Percentiles rank a stretch among this genome's conserved stretches.
phyloP scores from a whole-genome alignment of 2,329 filamentous ascomycete genomes.

The Hypocreales sp. region DNA sequence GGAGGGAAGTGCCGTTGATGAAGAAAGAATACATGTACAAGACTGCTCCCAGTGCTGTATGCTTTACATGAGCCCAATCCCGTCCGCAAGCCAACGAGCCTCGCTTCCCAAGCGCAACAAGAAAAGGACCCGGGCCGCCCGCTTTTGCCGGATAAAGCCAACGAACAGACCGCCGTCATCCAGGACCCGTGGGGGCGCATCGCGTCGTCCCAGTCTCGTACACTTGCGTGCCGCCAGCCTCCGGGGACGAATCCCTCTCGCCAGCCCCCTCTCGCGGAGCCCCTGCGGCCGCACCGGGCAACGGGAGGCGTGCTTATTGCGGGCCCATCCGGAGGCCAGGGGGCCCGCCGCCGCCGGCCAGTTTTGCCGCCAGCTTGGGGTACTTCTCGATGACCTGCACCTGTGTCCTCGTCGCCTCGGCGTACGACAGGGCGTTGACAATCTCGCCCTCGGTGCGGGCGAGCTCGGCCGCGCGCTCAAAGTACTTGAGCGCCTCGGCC shows the following conservation, averaged over 20 bases:
- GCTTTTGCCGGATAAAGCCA: not conserved
- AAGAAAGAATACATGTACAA: slow-evolving; percentile 5
- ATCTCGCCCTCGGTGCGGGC: slow-evolving; percentile 91
- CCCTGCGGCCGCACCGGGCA: no score
- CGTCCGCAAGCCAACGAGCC: no score
- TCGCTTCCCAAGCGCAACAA: slow-evolving; percentile 1
- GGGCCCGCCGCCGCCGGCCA: slow-evolving; percentile 26
- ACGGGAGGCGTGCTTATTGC: no score
- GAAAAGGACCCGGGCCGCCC: not conserved
- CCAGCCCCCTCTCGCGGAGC: no score
- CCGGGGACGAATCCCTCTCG: not conserved
- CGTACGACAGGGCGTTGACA: slow-evolving; percentile 90
- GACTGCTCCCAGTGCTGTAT: no score
- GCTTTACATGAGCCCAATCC: no score
- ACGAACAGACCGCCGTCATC: no score
- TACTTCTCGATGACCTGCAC: slow-evolving; percentile 84
- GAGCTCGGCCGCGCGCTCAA: slow-evolving; percentile 89
- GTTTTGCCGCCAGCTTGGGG: slow-evolving; percentile 59
- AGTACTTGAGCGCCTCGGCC: slow-evolving; percentile 86
- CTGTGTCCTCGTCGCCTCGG: slow-evolving; percentile 91
- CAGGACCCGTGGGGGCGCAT: no score
- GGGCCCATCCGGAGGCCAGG: slow-evolving; percentile 21
- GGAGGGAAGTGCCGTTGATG: no score
- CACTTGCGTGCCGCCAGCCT: not conserved
- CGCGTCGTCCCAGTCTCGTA: not conserved